Conservation (phyloP, 176 grass and related monocot genomes). For the Zea mays region DNA sequence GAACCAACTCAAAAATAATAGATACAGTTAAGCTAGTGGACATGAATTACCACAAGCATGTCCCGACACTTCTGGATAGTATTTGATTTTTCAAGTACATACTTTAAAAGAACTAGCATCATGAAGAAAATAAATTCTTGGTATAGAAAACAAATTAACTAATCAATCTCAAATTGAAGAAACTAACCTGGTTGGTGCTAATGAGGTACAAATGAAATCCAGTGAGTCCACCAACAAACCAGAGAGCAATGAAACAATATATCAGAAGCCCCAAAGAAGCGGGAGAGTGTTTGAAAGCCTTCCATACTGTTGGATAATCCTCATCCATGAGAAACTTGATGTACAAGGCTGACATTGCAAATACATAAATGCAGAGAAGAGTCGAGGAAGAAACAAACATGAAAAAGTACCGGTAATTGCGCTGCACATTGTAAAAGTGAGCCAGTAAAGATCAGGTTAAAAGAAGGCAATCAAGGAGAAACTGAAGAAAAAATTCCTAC, state of each 20-base stretch:
- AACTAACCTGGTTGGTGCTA: constrained; percentile 82
- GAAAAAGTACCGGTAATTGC: constrained; percentile 97
- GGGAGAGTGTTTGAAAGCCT: constrained; percentile 87
- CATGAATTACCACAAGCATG: constrained; percentile 24
- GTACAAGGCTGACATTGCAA: constrained; percentile 88
- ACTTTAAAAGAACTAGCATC: background rate
- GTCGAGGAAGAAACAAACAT: constrained; percentile 89
- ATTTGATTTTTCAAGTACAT: background rate
- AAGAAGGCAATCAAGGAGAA: background rate
- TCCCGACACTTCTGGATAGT: background rate
- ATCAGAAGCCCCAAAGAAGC: constrained; percentile 81
- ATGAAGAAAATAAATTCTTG: background rate
- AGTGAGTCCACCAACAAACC: constrained; percentile 97
- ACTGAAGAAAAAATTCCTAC: constrained; percentile 16
- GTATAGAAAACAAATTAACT: background rate
- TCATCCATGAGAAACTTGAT: constrained; percentile 88
- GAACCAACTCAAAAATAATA: background rate
- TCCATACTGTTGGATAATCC: constrained; percentile 93
- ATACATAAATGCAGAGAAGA: constrained; percentile 95
- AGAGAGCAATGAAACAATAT: constrained; percentile 91
- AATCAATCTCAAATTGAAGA: constrained; percentile 6
- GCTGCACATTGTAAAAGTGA: constrained; percentile 59
- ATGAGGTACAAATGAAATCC: constrained; percentile 98
- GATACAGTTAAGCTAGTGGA: background rate
- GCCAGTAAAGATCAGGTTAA: constrained; percentile 34